Evolutionary conservation across 2,329 filamentous ascomycete genomes (phyloP).

Genomic region (Colletotrichum theobromicola): DNA sequence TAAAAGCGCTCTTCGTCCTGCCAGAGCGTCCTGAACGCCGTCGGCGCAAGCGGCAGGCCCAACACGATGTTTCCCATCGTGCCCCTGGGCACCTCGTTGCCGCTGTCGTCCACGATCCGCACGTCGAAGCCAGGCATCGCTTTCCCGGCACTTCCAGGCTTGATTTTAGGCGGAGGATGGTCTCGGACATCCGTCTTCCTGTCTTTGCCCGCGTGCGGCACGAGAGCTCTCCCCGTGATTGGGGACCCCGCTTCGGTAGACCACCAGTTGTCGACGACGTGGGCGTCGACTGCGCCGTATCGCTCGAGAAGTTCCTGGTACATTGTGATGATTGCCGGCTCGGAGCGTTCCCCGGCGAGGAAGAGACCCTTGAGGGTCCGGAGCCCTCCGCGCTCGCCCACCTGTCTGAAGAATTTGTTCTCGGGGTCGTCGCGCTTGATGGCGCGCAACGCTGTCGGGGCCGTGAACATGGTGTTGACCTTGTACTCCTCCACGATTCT

Average conservation of each 20-base stretch:
- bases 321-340: slow-evolving; percentile 82
- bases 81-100: slow-evolving; percentile 71
- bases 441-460: slow-evolving; percentile 84
- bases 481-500: slow-evolving; percentile 83
- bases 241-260: slow-evolving; percentile 64
- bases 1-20: slow-evolving; percentile 86
- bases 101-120: slow-evolving; percentile 80
- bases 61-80: slow-evolving; percentile 93
- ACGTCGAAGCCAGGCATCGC: slow-evolving; percentile 93
- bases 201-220: slow-evolving; percentile 63
- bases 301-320: slow-evolving; percentile 76
- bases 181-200: slow-evolving; percentile 47
- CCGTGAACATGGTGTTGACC: slow-evolving; percentile 85
- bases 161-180: slow-evolving; percentile 60
- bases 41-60: slow-evolving; percentile 80
- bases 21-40: slow-evolving; percentile 86
- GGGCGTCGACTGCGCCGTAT: slow-evolving; percentile 68
- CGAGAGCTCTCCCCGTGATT: slow-evolving; percentile 60
- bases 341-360: slow-evolving; percentile 87
- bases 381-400: slow-evolving; percentile 74
- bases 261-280: slow-evolving; percentile 67
- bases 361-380: slow-evolving; percentile 76
- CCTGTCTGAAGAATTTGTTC: slow-evolving; percentile 66
- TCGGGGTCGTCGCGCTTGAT: slow-evolving; percentile 86
- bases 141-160: slow-evolving; percentile 87